These are phyloP conservation scores for Xerocomellus chrysenteron DNA, from an alignment of 768 basidiomycete species.

Conservation along the genomic window DNA sequence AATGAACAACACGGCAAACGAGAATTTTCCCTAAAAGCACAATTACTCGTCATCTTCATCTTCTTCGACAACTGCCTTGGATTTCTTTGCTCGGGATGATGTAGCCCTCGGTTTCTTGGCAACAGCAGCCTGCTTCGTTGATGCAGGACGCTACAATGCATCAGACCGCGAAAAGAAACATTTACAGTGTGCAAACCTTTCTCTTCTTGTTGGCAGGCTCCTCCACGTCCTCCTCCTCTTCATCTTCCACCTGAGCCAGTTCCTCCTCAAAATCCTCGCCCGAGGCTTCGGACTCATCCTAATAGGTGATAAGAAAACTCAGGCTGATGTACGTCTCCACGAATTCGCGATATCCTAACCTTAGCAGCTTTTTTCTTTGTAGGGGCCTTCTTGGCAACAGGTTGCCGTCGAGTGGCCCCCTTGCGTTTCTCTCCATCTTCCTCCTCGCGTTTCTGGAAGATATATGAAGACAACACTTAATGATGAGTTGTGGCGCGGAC, in stretches of 20 bases:
- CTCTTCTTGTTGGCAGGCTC: conserved; percentile 57
- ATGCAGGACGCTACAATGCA: conserved; percentile 37
- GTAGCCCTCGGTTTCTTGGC: conserved; percentile 39
- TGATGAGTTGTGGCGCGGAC: conserved; percentile 21
- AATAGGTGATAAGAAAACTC: background rate
- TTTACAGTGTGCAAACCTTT: conserved; percentile 47
- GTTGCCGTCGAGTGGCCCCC: conserved; percentile 46
- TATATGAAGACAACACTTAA: conserved; percentile 14
- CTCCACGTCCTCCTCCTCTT: conserved; percentile 43
- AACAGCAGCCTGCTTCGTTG: conserved; percentile 45
- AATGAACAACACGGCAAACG: conserved; percentile 5
- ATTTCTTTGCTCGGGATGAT: conserved; percentile 36
- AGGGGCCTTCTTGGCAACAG: conserved; percentile 45
- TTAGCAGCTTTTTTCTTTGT: conserved; percentile 45
- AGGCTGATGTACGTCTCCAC: background rate
- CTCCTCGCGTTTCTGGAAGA: conserved; percentile 32
- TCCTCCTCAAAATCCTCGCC: conserved; percentile 50
- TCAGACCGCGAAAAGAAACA: conserved; percentile 3
- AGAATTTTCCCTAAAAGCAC: background rate
- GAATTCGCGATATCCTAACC: conserved; percentile 20
- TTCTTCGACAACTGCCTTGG: conserved; percentile 49
- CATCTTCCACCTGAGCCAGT: conserved; percentile 46
- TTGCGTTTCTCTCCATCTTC: conserved; percentile 46
- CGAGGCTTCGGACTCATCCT: conserved; percentile 39
- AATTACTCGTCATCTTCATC: conserved; percentile 34